Base-by-base conservation (phyloP, 345 rosid species). In the Reutealis trisperma region DNA sequence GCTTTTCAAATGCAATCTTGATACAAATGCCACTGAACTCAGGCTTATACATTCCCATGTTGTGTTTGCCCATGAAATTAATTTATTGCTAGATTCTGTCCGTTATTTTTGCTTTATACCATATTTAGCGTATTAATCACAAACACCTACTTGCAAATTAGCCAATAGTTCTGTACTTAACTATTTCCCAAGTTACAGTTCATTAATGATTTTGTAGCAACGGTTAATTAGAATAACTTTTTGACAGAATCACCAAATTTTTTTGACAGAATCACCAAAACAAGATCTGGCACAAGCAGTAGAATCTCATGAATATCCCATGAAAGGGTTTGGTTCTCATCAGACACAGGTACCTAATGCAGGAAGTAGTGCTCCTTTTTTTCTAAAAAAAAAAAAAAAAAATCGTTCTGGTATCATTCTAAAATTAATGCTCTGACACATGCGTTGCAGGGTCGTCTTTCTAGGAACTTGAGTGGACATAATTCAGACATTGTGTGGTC, bases 401-500 rank as follows among this genome's bases (percentile, higher is more conserved):
- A n/a, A 1, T 42, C 68, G 27, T 80, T 66, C 63, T 79, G 24
- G 44, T 72, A 65, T 71, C 34, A 41, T 24, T 24, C 21, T 74
- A 27, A 61, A 51, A 18, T 67, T 74, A 55, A 70, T 81, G 57
- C 75, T 81, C 55, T 16, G 70, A 70, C 45, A 42, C 58, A 24
- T 44, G 21, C 41, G 59, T 86, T 34, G 52, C 87, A 96, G 98
- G 88, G 83, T 68, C 88, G 76, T 68, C 85, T 64, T 83, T 82
- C 87, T 2, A 85, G 88, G 80, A 87, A 82, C 75, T 74, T 83
- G 80, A 87, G 76, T 73, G 91, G 87, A 72, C 87, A 80, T 49
- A 88, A 75, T 86, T 89, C 92, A 63, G 96, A 89, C 69, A 91
- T 96, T 82, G 86, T 88, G 71, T 93, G 99, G 99, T 91, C 91